phyloP scores from a whole-genome alignment of 768 basidiomycete genomes.

The Phylloporus scabripes region DNA sequence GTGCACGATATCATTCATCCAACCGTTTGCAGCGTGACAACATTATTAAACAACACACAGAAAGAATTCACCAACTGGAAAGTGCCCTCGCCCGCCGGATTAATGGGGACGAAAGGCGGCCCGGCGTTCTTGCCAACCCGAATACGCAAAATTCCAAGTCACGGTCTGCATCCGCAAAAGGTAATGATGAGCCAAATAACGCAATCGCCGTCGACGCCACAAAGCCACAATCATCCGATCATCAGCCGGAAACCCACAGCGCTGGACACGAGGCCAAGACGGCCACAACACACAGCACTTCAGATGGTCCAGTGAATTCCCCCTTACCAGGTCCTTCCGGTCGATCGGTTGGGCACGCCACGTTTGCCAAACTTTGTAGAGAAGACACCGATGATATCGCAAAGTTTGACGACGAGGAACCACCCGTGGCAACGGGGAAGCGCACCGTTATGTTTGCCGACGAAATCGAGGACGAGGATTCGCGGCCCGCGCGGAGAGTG shows the following conservation, averaged over 20 bases:
- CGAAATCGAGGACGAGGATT: slow-evolving; percentile 16
- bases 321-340: slow-evolving; percentile 8
- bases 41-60: slow-evolving; percentile 38
- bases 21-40: slow-evolving; percentile 41
- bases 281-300: slow-evolving; percentile 5
- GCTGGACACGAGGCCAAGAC: slow-evolving; percentile 7
- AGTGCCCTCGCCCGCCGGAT: slow-evolving; percentile 41
- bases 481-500: slow-evolving; percentile 26
- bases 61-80: slow-evolving; percentile 43
- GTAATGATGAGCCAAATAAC: slow-evolving; percentile 10
- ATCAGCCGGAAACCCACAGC: slow-evolving; percentile 18
- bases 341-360: slow-evolving; percentile 19
- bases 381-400: slow-evolving; percentile 27
- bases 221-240: slow-evolving; percentile 9
- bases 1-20: slow-evolving; percentile 2
- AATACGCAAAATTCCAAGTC: slow-evolving; percentile 12
- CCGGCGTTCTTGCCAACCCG: slow-evolving; percentile 13
- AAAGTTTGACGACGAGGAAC: slow-evolving; percentile 18
- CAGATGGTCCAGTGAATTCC: slow-evolving; percentile 10
- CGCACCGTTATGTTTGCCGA: slow-evolving; percentile 19
- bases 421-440: slow-evolving; percentile 18
- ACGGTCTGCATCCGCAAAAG: slow-evolving; percentile 8
- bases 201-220: slow-evolving; percentile 7
- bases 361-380: slow-evolving; percentile 23
- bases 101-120: slow-evolving; percentile 16